Evolutionary conservation across 2,329 filamentous ascomycete species (phyloP).

Genomic region (Cercospora sojina): DNA sequence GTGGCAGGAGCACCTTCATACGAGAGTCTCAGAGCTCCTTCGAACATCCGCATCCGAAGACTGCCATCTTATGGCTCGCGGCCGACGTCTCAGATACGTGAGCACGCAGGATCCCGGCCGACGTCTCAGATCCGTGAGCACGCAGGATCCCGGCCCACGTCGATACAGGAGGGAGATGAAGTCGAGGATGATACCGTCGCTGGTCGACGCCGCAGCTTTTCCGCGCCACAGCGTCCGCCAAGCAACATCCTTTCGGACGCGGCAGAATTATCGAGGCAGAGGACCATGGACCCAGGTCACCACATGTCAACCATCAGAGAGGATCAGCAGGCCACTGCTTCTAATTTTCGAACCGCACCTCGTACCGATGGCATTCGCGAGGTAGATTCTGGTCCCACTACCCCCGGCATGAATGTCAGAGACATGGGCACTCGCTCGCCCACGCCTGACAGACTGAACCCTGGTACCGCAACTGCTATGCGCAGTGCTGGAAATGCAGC

Average conservation of each 20-base stretch:
- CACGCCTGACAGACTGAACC: slow-evolving; percentile 18
- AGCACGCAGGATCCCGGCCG: slow-evolving; percentile 20
- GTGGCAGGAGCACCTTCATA: slow-evolving; percentile 28
- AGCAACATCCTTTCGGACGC: slow-evolving; percentile 20
- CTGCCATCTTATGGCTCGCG: slow-evolving; percentile 28
- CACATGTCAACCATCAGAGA: slow-evolving; percentile 35
- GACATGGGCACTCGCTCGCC: slow-evolving; percentile 26
- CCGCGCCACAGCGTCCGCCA: slow-evolving; percentile 33
- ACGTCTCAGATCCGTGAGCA: slow-evolving; percentile 19
- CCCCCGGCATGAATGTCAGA: slow-evolving; percentile 25
- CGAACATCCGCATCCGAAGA: slow-evolving; percentile 36
- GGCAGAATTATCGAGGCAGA: slow-evolving; percentile 29
- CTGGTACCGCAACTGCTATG: slow-evolving; percentile 27
- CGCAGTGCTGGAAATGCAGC: slow-evolving; percentile 33
- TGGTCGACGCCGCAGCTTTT: slow-evolving; percentile 36
- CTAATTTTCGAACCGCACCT: background rate
- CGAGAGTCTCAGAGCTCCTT: slow-evolving; percentile 35
- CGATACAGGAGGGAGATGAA: slow-evolving; percentile 14
- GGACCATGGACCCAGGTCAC: slow-evolving; percentile 24
- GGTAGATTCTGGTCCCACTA: slow-evolving; percentile 20
- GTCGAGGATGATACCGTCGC: slow-evolving; percentile 21
- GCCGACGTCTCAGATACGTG: slow-evolving; percentile 21
- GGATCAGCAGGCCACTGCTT: slow-evolving; percentile 24
- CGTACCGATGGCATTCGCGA: slow-evolving; percentile 17
- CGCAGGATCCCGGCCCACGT: slow-evolving; percentile 20